These are phyloP conservation scores for Pneumocystis wakefieldiae DNA, from an alignment of 1,139 yeast species.

Conservation along the genomic window DNA sequence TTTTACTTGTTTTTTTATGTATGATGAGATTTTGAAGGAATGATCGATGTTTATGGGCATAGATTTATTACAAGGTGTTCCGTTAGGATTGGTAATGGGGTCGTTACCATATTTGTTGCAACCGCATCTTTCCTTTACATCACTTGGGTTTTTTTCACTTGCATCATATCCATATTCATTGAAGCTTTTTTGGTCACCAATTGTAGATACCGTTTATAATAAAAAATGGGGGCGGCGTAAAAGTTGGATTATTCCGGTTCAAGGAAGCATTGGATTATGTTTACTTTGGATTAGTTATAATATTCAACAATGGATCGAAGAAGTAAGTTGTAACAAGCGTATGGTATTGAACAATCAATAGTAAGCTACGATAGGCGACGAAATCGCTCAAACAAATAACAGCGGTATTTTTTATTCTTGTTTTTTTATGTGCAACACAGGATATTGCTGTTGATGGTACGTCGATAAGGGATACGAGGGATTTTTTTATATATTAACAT, in stretches of 20 bases:
- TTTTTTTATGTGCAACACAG: conserved; percentile 88
- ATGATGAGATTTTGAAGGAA: not conserved
- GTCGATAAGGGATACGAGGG: not conserved
- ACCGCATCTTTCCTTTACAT: conserved; percentile 68
- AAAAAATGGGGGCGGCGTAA: conserved; percentile 62
- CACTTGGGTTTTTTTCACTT: conserved; percentile 76
- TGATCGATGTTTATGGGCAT: conserved; percentile 41
- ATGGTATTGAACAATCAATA: not conserved
- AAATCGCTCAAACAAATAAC: conserved; percentile 27
- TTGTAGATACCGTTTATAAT: conserved; percentile 74
- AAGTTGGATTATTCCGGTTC: conserved; percentile 92
- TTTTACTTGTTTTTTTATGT: not conserved
- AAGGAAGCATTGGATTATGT: conserved; percentile 55
- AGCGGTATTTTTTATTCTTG: conserved; percentile 52
- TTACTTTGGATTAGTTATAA: conserved; percentile 47
- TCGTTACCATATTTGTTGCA: conserved; percentile 85
- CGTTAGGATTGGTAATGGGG: conserved; percentile 92
- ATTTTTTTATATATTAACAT: not conserved
- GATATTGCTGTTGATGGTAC: conserved; percentile 93
- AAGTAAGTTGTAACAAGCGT: conserved; percentile 6
- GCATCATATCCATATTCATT: conserved; percentile 92
- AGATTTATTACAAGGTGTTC: conserved; percentile 82
- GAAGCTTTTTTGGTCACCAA: conserved; percentile 87
- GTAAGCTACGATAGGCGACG: not conserved
- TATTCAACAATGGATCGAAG: conserved; percentile 41